A percentile compares a stretch with the other conserved stretches of the same genome.
These are phyloP conservation scores for Babesia sp. DNA, from an alignment of 169 alveolate genomes.

Conservation along the genomic window DNA sequence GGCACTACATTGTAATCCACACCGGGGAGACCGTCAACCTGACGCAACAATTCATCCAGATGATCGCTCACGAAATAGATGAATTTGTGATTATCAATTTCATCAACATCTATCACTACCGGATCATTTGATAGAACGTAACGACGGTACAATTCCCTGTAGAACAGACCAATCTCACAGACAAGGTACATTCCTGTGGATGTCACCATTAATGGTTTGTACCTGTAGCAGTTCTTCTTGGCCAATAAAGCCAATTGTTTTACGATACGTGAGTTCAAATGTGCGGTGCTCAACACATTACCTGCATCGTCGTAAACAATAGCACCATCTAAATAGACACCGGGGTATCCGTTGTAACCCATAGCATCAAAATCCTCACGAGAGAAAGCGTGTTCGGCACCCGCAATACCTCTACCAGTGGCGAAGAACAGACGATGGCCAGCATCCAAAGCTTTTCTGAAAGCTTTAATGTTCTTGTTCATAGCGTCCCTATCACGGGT, in stretches of 20 bases:
- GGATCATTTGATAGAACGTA: neutral
- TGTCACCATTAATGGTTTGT: neutral
- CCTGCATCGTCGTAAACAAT: conserved; percentile 28
- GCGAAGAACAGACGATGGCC: conserved; percentile 21
- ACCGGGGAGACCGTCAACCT: neutral
- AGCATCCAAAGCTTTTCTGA: neutral
- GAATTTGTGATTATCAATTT: too few relatives aligned
- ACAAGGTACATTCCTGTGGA: neutral
- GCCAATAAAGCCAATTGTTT: neutral
- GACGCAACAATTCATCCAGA: neutral
- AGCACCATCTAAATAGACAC: conserved; percentile 30
- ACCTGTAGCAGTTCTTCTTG: neutral
- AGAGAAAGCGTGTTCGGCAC: neutral
- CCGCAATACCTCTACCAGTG: conserved; percentile 12
- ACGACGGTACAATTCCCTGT: neutral
- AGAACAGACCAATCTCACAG: neutral
- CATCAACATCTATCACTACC: neutral
- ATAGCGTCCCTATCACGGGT: neutral
- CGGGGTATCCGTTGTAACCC: conserved; percentile 26
- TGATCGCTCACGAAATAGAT: neutral
- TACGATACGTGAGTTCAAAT: neutral
- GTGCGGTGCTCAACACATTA: neutral
- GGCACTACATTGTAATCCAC: neutral
- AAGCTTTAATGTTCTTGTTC: conserved; percentile 26
- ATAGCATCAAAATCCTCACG: too few relatives aligned